A percentile compares a stretch with the other conserved stretches of the same genome.
Conservation (phyloP, 352 stramenopile genomes). For the Pythium apleroticum region DNA sequence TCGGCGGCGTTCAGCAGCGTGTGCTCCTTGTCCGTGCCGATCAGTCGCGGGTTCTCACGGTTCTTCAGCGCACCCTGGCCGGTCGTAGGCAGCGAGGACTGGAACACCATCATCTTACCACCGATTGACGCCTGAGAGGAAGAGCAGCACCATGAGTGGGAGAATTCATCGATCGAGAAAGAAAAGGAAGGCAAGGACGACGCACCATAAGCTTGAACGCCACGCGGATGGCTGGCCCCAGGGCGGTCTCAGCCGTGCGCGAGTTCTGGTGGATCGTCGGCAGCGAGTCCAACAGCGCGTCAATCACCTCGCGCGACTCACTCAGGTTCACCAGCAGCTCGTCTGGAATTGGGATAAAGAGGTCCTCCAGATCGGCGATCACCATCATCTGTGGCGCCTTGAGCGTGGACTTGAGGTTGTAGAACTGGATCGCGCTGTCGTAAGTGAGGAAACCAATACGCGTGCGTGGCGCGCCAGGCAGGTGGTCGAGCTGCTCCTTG, state of each 20-base stretch:
- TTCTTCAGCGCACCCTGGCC: constrained; percentile 81
- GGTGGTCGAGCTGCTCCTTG: constrained; percentile 75
- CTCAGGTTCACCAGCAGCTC: constrained; percentile 98
- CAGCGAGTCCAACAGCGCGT: constrained; percentile 95
- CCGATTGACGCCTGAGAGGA: constrained; percentile 68
- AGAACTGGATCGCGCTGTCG: constrained; percentile 86
- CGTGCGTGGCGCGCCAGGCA: constrained; percentile 69
- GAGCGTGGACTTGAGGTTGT: constrained; percentile 87
- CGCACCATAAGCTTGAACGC: constrained; percentile 98
- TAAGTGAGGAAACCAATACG: constrained; percentile 88
- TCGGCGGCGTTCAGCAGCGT: constrained; percentile 89
- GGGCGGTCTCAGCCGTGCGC: constrained; percentile 69
- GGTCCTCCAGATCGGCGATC: constrained; percentile 82
- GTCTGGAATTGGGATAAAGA: constrained; percentile 92
- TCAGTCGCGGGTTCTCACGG: constrained; percentile 76
- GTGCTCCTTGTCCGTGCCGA: constrained; percentile 89
- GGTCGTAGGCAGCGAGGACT: constrained; percentile 77
- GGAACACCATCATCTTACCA: constrained; percentile 90
- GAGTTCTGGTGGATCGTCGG: constrained; percentile 89
- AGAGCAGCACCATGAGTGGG: constrained; percentile 1
- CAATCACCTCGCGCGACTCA: constrained; percentile 93
- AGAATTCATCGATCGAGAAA: not conserved
- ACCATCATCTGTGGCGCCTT: constrained; percentile 91
- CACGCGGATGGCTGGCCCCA: constrained; percentile 91
- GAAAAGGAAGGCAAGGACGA: constrained; percentile 48